Conservation (phyloP, 2,329 filamentous ascomycete species). For the Keithomyces neogunnii region DNA sequence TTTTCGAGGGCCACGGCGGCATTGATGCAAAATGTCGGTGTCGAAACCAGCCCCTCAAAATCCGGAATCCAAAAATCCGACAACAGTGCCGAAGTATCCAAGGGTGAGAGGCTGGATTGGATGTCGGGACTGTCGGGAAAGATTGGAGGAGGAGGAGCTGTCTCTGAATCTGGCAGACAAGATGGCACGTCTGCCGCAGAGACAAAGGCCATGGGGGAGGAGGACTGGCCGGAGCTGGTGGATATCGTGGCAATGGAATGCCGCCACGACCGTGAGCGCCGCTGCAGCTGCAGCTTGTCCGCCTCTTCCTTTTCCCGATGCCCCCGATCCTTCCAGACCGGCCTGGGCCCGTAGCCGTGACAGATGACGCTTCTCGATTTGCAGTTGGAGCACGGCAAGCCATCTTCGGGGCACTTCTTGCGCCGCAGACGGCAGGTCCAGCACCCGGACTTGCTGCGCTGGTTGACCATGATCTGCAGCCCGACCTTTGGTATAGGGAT, state of each 20-base stretch:
- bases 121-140: too few species aligned
- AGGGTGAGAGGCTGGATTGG: too few species aligned
- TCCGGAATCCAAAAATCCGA: too few species aligned
- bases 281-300: neutral
- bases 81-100: too few species aligned
- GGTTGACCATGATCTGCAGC: neutral
- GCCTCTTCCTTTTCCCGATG: constrained; percentile 4
- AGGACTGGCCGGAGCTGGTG: neutral
- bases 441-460: constrained; percentile 5
- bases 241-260: neutral
- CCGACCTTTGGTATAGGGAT: too few species aligned
- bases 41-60: too few species aligned
- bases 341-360: constrained; percentile 4
- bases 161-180: too few species aligned
- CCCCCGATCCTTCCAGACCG: constrained; percentile 5
- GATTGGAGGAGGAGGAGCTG: too few species aligned
- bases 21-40: too few species aligned
- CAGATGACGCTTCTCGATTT: neutral
- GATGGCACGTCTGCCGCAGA: too few species aligned
- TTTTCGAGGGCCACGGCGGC: too few species aligned
- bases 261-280: neutral
- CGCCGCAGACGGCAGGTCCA: constrained; percentile 6
- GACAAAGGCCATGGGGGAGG: neutral
- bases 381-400: constrained; percentile 3
- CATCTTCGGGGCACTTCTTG: constrained; percentile 3